Evolutionary conservation across 2,329 filamentous ascomycete genomes (phyloP).

Genomic region (Aspergillus latus): DNA sequence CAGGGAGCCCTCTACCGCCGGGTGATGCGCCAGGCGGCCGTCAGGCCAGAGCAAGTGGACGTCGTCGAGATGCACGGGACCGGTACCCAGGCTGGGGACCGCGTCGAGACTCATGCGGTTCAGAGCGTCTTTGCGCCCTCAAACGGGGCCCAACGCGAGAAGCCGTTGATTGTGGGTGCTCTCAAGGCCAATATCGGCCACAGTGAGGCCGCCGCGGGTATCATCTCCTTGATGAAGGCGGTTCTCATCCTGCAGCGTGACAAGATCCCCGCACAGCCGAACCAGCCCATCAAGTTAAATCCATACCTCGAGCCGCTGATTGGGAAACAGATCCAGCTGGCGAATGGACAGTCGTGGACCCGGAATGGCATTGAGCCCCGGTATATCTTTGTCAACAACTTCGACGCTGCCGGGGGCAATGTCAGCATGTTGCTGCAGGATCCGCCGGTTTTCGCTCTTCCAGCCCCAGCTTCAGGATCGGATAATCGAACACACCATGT

Average conservation of each 20-base stretch:
- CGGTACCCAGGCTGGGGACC: slow-evolving; percentile 41
- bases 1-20: slow-evolving; percentile 38
- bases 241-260: slow-evolving; percentile 64
- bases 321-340: background rate
- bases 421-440: slow-evolving; percentile 49
- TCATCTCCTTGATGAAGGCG: slow-evolving; percentile 56
- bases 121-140: slow-evolving; percentile 28
- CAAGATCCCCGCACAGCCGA: slow-evolving; percentile 63
- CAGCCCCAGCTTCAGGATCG: background rate
- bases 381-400: slow-evolving; percentile 59
- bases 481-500: slow-evolving; percentile 55
- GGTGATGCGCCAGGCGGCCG: slow-evolving; percentile 36
- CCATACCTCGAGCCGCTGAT: slow-evolving; percentile 28
- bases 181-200: slow-evolving; percentile 45
- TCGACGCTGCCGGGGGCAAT: slow-evolving; percentile 70
- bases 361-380: slow-evolving; percentile 24
- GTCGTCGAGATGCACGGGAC: slow-evolving; percentile 45
- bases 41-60: slow-evolving; percentile 37
- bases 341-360: slow-evolving; percentile 7
- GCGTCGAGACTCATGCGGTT: slow-evolving; percentile 39
- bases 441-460: background rate
- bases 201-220: slow-evolving; percentile 41
- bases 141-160: slow-evolving; percentile 54
- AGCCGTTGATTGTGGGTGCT: slow-evolving; percentile 30
- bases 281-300: slow-evolving; percentile 56